Percentiles rank a stretch among this genome's conserved stretches.
phyloP scores from a whole-genome alignment of 306 rosid genomes.

The Citrullus amarus region DNA sequence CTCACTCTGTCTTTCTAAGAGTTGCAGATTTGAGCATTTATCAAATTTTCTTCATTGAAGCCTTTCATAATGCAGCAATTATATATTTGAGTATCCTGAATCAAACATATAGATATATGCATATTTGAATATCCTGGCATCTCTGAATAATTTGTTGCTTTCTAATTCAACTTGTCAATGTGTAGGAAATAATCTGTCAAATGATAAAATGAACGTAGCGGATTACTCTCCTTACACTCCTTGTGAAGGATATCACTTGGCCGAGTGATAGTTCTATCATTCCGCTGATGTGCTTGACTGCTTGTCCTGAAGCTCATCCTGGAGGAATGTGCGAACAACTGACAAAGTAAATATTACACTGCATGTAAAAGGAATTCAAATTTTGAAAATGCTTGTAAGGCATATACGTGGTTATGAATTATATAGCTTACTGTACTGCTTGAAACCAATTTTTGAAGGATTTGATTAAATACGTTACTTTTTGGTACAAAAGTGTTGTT shows the following conservation, averaged over 20 bases:
- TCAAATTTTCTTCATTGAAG: background rate
- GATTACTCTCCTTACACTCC: slow-evolving; percentile 6
- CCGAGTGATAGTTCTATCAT: background rate
- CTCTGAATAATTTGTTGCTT: background rate
- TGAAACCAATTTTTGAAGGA: background rate
- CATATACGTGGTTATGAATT: slow-evolving; percentile 1
- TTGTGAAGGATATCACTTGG: slow-evolving; percentile 7
- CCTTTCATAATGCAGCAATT: background rate
- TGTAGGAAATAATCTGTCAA: slow-evolving; percentile 10
- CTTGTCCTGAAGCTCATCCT: background rate
- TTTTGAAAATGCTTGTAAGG: background rate
- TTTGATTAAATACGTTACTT: background rate
- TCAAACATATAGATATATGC: background rate
- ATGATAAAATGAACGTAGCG: slow-evolving; percentile 3
- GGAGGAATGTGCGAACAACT: background rate
- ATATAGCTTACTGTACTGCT: background rate
- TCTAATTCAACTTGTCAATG: background rate
- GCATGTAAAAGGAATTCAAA: background rate
- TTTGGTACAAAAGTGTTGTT: background rate
- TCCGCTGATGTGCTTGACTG: background rate
- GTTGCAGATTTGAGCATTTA: background rate
- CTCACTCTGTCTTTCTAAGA: background rate
- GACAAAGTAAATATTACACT: slow-evolving; percentile 3
- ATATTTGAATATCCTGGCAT: background rate
- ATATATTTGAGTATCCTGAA: background rate